phyloP scores from a whole-genome alignment of 495 filamentous ascomycete species.

The Aspergillus nanangensis region DNA sequence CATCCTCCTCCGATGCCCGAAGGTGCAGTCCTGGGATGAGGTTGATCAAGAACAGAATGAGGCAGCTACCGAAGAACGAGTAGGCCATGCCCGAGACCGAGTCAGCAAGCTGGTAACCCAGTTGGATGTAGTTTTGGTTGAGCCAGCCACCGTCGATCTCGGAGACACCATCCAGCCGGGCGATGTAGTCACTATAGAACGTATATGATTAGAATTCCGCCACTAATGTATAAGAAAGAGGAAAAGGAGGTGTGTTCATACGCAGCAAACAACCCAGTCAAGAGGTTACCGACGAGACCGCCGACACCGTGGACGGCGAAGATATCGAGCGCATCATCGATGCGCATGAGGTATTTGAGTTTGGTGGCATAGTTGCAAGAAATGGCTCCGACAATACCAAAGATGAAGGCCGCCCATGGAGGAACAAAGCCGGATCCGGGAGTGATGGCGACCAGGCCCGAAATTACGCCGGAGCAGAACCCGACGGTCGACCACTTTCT shows the following conservation, averaged over 20 bases:
- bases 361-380: slow-evolving; percentile 96
- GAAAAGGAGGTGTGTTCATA: slow-evolving; percentile 34
- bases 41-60: slow-evolving; percentile 87
- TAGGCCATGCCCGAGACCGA: slow-evolving; percentile 79
- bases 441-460: slow-evolving; percentile 89
- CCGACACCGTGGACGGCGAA: slow-evolving; percentile 90
- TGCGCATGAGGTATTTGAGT: slow-evolving; percentile 81
- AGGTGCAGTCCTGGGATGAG: slow-evolving; percentile 79
- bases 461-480: slow-evolving; percentile 92
- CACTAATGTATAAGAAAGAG: neutral
- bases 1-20: slow-evolving; percentile 76
- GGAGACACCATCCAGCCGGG: slow-evolving; percentile 74
- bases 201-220: neutral
- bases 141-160: slow-evolving; percentile 82
- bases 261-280: slow-evolving; percentile 90
- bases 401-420: slow-evolving; percentile 87
- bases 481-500: slow-evolving; percentile 96
- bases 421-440: slow-evolving; percentile 91
- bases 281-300: slow-evolving; percentile 82
- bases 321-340: slow-evolving; percentile 92
- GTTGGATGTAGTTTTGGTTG: slow-evolving; percentile 85
- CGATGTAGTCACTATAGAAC: slow-evolving; percentile 69
- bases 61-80: slow-evolving; percentile 78
- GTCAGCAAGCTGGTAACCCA: slow-evolving; percentile 85
- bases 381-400: slow-evolving; percentile 75